Evolutionary conservation across 2,329 filamentous ascomycete species (phyloP), one percentile per base, ranked within the genome.

Genomic region (Aspergillus chevalieri): DNA sequence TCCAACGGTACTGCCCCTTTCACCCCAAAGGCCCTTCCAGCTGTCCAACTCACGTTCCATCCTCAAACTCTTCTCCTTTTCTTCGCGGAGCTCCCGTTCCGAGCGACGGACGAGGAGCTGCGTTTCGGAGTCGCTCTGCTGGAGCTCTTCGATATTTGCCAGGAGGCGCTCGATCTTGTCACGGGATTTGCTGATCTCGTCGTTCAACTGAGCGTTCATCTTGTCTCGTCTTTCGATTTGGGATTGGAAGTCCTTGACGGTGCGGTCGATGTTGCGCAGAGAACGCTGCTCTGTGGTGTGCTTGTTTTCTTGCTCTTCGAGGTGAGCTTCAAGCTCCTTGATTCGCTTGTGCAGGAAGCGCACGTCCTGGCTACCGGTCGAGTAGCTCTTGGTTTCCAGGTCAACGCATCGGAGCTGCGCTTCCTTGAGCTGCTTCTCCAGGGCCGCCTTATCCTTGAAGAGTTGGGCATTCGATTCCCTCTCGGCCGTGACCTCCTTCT

Each of bases 191-290:
- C 78, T 77, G 50, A 95, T 80, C 62, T 97, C 93, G 47, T 96
- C 92, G 48, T 84, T 80, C 15, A 95, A 78, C 64, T 93, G 85
- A 4, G 77, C 65, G 61, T 91, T 89, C 60, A 88, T 83, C 73
- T 95, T 96, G 57, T 97, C 92, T 60, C 90, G 89, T 59, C 93
- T 88, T 44, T 95, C 90, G 57, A 98, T 87, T 69, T 97, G 92
- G 21, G 83, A 79, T 70, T 96, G 89, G 21, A 97, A 80, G 69
- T 97, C 93, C 70, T 93, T 93, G 63, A 97, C 90, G 1, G 85
- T 89, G 53, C 92, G 89, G 73, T 97, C 93, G 22, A 96, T 86
- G 65, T 94, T 95, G 61, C 93, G 90, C 19, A 89, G 85, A 45
- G 87, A 91, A 50, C 92, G 87, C 61, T 91, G 87, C 53, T 91